Conservation (phyloP, 345 rosid species). For the Viola odorata region DNA sequence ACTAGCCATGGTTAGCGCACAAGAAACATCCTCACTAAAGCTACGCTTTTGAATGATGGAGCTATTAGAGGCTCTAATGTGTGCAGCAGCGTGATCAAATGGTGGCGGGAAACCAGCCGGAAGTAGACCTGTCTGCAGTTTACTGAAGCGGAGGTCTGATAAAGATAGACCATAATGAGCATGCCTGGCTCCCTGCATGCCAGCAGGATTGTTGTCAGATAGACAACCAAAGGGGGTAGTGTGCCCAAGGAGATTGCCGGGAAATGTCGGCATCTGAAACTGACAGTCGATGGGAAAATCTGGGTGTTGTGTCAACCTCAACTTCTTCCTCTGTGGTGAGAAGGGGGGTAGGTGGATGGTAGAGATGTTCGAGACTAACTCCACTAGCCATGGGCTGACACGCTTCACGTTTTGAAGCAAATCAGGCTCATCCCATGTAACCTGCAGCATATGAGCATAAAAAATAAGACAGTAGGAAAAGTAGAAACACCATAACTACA, state of each 20-base stretch:
- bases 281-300: constrained; percentile 42
- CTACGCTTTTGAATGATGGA: constrained; percentile 28
- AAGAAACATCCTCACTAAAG: constrained; percentile 32
- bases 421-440: constrained; percentile 96
- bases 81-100: constrained; percentile 33
- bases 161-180: constrained; percentile 27
- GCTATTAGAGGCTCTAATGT: constrained; percentile 25
- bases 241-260: constrained; percentile 22
- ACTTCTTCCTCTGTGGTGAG: constrained; percentile 87
- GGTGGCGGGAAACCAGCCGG: constrained; percentile 28
- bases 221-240: constrained; percentile 22
- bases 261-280: constrained; percentile 19
- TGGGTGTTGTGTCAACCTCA: constrained; percentile 54
- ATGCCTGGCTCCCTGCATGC: constrained; percentile 44
- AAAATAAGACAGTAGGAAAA: not conserved
- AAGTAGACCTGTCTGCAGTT: constrained; percentile 21
- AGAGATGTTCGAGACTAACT: constrained; percentile 72
- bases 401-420: constrained; percentile 93
- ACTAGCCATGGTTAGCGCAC: constrained; percentile 44
- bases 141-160: constrained; percentile 24
- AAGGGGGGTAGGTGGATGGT: constrained; percentile 63
- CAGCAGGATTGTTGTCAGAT: constrained; percentile 27
- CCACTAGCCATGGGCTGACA: constrained; percentile 93
- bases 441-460: constrained; percentile 31
- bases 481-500: too few species aligned